A percentile compares a stretch with the other conserved stretches of the same genome.
Evolutionary conservation across 352 stramenopile genomes (phyloP).

Genomic region (Phytophthora niederhauseri): DNA sequence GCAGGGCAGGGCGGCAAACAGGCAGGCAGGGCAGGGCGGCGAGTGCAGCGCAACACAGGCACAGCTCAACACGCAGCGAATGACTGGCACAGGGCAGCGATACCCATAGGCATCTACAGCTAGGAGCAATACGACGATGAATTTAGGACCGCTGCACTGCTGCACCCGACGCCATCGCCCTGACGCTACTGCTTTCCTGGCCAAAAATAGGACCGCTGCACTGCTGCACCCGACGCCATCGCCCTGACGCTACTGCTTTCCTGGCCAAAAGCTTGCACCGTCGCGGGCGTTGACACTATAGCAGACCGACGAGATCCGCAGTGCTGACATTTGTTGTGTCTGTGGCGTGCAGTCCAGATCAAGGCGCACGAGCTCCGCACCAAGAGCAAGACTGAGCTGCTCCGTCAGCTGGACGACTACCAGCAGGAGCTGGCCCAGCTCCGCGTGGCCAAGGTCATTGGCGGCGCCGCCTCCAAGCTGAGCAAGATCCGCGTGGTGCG

Average conservation of each 20-base stretch:
- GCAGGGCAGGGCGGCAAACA: not conserved
- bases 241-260: not conserved
- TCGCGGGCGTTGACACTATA: not conserved
- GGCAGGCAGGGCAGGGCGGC: no score
- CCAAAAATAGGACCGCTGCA: not conserved
- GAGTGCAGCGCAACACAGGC: no score
- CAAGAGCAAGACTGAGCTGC: constrained; percentile 98
- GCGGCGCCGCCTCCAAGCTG: constrained; percentile 98
- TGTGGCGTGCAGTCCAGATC: constrained; percentile 83
- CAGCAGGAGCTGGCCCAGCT: constrained; percentile 98
- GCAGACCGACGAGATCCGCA: not conserved
- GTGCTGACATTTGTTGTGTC: constrained; percentile 34
- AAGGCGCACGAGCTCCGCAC: constrained; percentile 98
- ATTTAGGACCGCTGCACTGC: not conserved
- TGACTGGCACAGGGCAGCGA: not conserved
- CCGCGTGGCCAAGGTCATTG: constrained; percentile 99
- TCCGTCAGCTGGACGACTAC: constrained; percentile 98
- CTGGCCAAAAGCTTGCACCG: not conserved
- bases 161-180: not conserved
- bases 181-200: not conserved
- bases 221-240: not conserved
- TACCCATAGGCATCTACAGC: not conserved
- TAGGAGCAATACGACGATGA: not conserved
- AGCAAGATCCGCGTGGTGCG: constrained; percentile 99
- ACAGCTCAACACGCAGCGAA: not conserved